Evolutionary conservation across 352 stramenopile species (phyloP), one percentile per base, ranked within the genome.

Genomic region (Phytophthora lateralis): DNA sequence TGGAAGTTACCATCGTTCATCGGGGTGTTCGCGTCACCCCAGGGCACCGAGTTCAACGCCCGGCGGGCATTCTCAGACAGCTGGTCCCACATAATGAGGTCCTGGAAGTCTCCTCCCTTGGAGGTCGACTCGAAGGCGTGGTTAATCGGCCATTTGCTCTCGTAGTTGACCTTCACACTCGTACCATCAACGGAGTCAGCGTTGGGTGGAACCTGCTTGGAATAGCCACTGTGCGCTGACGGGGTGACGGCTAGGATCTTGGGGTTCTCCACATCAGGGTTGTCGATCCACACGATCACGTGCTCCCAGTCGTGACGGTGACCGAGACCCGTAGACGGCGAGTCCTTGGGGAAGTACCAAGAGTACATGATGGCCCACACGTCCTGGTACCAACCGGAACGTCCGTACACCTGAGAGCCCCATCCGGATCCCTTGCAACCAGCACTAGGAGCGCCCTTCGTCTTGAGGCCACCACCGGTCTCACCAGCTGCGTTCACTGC

Each of bases 331-430:
- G 69, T 55, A n/a, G 51, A 71, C 24, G 63, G 69, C 30, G 55
- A 64, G 39, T 76, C 69, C 43, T 76, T 77, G 20, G 69, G 64
- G 50, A 77, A 74, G 52, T 77, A 77, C 69, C 69, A 77, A 17
- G 50, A 63, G 52, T 69, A 69, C 61, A 69, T 69, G 55, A 69
- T 59, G 21, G 61, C 66, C 42, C 51, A 71, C 2, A 55, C 15
- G 8, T 47, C 66, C 17, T 61, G 56, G 37, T 59, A 55, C 45
- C 49, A 61, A 10, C 10, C 15, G 0, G 61, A 64, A 12, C 61
- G 66, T 7, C 66, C 61, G 45, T 75, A 75, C 1, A 75, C 56
- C 29, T 75, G 66, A 7, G 66, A 64, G 1, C 62, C 66, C 43
- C 44, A 68, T 29, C 62, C 61, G 5, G 66, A 75, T 18, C 66